Evolutionary conservation across 148 eudicot genomes (phyloP).

Genomic region (Diospyros lotus): DNA sequence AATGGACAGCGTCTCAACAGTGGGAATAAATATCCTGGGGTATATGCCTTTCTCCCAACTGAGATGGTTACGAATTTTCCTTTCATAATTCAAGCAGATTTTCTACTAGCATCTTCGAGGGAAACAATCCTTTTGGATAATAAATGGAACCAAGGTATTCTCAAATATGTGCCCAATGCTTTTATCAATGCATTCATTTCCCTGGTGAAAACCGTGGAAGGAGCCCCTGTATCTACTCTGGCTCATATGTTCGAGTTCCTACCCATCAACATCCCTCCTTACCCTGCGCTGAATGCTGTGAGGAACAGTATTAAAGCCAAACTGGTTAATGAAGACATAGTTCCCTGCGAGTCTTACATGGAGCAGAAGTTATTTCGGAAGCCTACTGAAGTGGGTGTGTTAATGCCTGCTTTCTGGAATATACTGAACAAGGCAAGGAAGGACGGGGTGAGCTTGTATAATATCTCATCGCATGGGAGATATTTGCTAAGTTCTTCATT

Average conservation of each 20-base stretch:
- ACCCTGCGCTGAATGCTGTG: neutral
- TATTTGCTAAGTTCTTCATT: slow-evolving; percentile 48
- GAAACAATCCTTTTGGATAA: too few species aligned
- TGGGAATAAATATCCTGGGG: slow-evolving; percentile 48
- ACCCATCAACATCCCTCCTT: slow-evolving; percentile 34
- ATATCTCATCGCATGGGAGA: slow-evolving; percentile 61
- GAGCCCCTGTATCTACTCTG: too few species aligned
- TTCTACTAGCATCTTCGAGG: too few species aligned
- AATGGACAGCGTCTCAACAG: slow-evolving; percentile 50
- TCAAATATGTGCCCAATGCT: slow-evolving; percentile 9
- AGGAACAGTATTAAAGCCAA: too few species aligned
- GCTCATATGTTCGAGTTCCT: slow-evolving; percentile 26
- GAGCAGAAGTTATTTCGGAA: neutral
- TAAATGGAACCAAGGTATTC: too few species aligned
- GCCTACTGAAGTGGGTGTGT: too few species aligned
- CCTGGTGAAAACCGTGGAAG: too few species aligned
- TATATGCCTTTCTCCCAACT: slow-evolving; percentile 67
- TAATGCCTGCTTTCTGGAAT: too few species aligned
- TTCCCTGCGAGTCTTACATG: slow-evolving; percentile 33
- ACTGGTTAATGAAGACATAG: too few species aligned
- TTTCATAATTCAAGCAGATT: slow-evolving; percentile 29
- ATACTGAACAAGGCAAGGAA: too few species aligned
- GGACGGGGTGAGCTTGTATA: slow-evolving; percentile 32
- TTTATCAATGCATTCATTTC: too few species aligned
- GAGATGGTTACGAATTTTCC: slow-evolving; percentile 71